A percentile compares a stretch with the other conserved stretches of the same genome.
phyloP scores from a whole-genome alignment of 2,329 filamentous ascomycete genomes.

The Arthroderma uncinatum region DNA sequence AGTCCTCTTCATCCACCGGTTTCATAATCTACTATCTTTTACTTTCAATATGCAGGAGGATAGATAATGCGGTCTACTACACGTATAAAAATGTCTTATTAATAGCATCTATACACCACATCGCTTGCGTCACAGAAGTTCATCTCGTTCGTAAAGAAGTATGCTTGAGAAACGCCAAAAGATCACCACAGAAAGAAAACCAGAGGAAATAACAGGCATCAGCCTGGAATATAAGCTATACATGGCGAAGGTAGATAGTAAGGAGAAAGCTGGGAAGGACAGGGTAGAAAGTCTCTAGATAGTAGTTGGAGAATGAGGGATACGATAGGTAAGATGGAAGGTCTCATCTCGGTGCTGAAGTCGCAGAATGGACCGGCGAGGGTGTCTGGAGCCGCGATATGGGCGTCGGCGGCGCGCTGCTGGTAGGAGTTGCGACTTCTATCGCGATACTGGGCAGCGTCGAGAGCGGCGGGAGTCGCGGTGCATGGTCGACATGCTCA shows the following conservation, averaged over 20 bases:
- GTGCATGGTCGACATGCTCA: background rate
- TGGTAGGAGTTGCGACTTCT: conserved; percentile 16
- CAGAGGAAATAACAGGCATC: background rate
- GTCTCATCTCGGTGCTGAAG: background rate
- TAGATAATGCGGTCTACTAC: too few species aligned
- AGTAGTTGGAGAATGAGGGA: too few species aligned
- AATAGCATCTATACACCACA: background rate
- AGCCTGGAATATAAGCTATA: background rate
- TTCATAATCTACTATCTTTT: too few species aligned
- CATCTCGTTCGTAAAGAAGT: background rate
- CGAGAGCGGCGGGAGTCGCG: conserved; percentile 11
- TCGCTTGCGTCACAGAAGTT: too few species aligned
- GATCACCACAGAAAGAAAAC: background rate
- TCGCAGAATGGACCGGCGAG: background rate
- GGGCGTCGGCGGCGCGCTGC: conserved; percentile 17
- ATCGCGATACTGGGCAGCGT: conserved; percentile 20
- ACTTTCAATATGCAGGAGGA: too few species aligned
- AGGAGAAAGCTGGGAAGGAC: too few species aligned
- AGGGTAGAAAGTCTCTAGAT: too few species aligned
- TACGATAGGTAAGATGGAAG: too few species aligned
- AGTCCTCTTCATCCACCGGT: too few species aligned
- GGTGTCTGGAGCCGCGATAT: conserved; percentile 7
- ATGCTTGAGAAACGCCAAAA: background rate
- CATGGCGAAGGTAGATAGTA: background rate
- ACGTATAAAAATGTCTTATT: background rate